Percentiles rank a stretch among this genome's conserved stretches.
These are phyloP conservation scores for Acanthamoeba culbertsoni DNA, from an alignment of 208 protist genomes.

Conservation along the genomic window DNA sequence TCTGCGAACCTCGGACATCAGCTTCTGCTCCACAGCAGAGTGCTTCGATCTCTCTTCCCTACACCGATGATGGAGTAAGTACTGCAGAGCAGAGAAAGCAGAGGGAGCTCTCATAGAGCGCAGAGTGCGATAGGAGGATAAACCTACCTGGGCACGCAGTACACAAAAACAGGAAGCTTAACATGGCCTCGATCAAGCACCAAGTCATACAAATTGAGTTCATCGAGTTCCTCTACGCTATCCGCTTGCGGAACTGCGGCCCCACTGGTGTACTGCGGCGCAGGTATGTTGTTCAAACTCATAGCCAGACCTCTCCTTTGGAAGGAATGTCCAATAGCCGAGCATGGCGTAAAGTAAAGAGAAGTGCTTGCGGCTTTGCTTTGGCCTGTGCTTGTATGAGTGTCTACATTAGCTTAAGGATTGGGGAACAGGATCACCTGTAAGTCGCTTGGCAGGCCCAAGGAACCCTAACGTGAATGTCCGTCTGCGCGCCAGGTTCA, in stretches of 20 bases:
- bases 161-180: constrained; percentile 2
- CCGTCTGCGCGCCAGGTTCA: too few relatives aligned
- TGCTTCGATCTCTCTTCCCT: neutral
- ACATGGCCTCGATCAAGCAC: neutral
- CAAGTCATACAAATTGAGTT: neutral
- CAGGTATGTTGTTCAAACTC: neutral
- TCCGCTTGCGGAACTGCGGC: neutral
- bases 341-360: too few relatives aligned
- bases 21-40: neutral
- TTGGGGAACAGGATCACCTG: too few relatives aligned
- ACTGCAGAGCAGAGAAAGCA: too few relatives aligned
- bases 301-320: too few relatives aligned
- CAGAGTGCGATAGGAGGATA: neutral
- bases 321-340: too few relatives aligned
- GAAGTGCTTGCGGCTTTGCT: too few relatives aligned
- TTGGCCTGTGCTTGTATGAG: too few relatives aligned
- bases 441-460: too few relatives aligned
- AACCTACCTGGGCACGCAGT: neutral
- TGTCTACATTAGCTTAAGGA: too few relatives aligned
- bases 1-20: neutral
- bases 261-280: neutral
- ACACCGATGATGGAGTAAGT: neutral
- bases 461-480: too few relatives aligned
- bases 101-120: neutral
- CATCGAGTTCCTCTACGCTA: neutral